A percentile compares a stretch with the other conserved stretches of the same genome.
Conservation (phyloP, 352 stramenopile genomes). For the Phytophthora macrochlamydospora region DNA sequence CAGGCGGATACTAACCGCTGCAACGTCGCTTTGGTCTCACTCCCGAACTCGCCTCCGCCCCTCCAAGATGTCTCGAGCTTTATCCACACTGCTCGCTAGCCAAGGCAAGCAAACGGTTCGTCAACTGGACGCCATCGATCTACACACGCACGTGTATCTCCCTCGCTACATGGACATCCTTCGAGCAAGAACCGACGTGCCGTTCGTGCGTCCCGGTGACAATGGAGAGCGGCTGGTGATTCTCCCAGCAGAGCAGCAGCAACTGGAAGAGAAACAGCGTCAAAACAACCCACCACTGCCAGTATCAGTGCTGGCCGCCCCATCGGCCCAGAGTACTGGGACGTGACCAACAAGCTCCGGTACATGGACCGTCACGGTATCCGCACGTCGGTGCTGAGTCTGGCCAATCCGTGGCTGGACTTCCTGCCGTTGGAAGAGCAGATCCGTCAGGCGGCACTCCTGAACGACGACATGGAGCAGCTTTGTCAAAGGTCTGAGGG, state of each 20-base stretch:
- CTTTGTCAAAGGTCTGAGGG: constrained; percentile 49
- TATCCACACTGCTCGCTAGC: constrained; percentile 15
- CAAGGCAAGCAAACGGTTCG: constrained; percentile 44
- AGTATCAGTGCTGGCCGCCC: constrained; percentile 52
- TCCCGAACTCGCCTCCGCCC: neutral
- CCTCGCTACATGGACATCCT: constrained; percentile 71
- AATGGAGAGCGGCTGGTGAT: constrained; percentile 60
- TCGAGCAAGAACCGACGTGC: constrained; percentile 45
- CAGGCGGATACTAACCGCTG: too few species aligned
- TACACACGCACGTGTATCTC: constrained; percentile 74
- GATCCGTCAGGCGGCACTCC: constrained; percentile 37
- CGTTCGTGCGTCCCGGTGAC: constrained; percentile 41
- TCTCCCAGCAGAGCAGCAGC: constrained; percentile 55
- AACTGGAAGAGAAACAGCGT: constrained; percentile 30
- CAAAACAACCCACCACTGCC: constrained; percentile 13
- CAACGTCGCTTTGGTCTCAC: neutral
- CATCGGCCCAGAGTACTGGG: constrained; percentile 68
- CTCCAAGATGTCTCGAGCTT: constrained; percentile 1
- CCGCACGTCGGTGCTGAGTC: constrained; percentile 51
- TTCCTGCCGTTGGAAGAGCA: constrained; percentile 60
- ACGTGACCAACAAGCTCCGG: constrained; percentile 51
- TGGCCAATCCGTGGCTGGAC: constrained; percentile 77
- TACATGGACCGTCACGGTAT: constrained; percentile 81
- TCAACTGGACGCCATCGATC: constrained; percentile 50
- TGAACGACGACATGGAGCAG: constrained; percentile 65